These are phyloP conservation scores for Spiromastix sp. DNA, from an alignment of 2,329 filamentous ascomycete species.

Conservation along the genomic window DNA sequence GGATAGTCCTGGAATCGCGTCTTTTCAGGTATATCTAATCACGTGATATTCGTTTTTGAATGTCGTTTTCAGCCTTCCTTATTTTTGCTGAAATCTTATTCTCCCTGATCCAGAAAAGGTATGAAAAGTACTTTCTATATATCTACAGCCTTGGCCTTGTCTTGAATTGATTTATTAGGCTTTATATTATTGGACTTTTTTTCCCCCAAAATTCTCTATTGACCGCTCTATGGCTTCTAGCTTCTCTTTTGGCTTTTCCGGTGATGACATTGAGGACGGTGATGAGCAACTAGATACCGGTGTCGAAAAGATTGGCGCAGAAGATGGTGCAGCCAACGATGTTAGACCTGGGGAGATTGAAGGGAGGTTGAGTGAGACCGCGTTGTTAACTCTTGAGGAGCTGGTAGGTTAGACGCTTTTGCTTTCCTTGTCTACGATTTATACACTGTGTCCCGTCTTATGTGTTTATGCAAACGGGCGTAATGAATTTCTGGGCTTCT, in stretches of 20 bases:
- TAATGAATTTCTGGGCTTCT: background rate
- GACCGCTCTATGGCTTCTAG: constrained; percentile 1
- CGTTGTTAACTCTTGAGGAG: constrained; percentile 35
- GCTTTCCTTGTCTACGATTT: background rate
- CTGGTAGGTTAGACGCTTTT: constrained; percentile 34
- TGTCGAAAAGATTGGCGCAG: constrained; percentile 13
- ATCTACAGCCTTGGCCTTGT: no score
- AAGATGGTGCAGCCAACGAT: constrained; percentile 7
- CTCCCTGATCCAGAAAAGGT: no score
- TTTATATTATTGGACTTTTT: no score
- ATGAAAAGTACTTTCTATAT: no score
- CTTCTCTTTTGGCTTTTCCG: constrained; percentile 50
- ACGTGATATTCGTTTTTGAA: no score
- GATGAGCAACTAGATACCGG: constrained; percentile 19
- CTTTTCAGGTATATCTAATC: no score
- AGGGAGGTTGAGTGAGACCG: constrained; percentile 13
- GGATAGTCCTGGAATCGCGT: no score
- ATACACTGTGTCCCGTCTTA: background rate
- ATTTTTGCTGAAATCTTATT: no score
- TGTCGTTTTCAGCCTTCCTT: no score
- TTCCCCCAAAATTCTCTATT: no score
- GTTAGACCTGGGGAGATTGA: constrained; percentile 17
- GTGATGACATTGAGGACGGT: constrained; percentile 45
- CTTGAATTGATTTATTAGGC: no score
- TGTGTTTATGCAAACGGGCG: no score